Percentiles rank a stretch among this genome's conserved stretches.
These are phyloP conservation scores for Linum lewisii DNA, from an alignment of 345 rosid species.

Conservation along the genomic window DNA sequence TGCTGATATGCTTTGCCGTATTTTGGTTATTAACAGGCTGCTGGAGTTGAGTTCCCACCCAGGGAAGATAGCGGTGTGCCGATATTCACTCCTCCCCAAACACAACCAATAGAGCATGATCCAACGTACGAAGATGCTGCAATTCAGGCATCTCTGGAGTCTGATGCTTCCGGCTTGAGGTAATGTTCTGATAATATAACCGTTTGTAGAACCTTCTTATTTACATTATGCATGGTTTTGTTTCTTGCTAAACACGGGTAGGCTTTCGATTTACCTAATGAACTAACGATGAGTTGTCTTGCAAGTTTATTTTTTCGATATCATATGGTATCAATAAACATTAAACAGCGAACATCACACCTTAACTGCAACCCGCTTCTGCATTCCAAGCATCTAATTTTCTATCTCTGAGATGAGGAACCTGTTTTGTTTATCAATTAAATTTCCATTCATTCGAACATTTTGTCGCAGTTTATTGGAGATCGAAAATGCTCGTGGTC, in stretches of 20 bases:
- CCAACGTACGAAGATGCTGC: slow-evolving; percentile 76
- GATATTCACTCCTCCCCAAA: slow-evolving; percentile 92
- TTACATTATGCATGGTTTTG: neutral
- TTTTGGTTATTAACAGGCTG: slow-evolving; percentile 41
- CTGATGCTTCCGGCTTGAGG: slow-evolving; percentile 87
- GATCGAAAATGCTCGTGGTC: slow-evolving; percentile 63
- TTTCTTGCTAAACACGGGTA: no score
- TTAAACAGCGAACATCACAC: no score
- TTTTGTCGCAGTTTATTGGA: slow-evolving; percentile 47
- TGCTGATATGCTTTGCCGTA: no score
- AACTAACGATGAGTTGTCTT: no score
- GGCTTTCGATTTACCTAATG: no score
- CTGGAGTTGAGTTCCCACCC: slow-evolving; percentile 89
- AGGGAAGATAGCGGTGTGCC: slow-evolving; percentile 72
- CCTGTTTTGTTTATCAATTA: no score
- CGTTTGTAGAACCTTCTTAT: no score
- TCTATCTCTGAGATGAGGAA: no score
- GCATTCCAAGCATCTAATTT: no score
- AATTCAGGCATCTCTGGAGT: slow-evolving; percentile 77
- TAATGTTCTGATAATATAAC: slow-evolving; percentile 15
- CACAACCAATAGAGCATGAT: slow-evolving; percentile 57
- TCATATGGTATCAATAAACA: no score
- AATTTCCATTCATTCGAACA: neutral
- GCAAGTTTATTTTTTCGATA: no score
- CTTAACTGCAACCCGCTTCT: no score